phyloP scores from a whole-genome alignment of 257 asterid genomes.

The Gynochthodes officinalis region DNA sequence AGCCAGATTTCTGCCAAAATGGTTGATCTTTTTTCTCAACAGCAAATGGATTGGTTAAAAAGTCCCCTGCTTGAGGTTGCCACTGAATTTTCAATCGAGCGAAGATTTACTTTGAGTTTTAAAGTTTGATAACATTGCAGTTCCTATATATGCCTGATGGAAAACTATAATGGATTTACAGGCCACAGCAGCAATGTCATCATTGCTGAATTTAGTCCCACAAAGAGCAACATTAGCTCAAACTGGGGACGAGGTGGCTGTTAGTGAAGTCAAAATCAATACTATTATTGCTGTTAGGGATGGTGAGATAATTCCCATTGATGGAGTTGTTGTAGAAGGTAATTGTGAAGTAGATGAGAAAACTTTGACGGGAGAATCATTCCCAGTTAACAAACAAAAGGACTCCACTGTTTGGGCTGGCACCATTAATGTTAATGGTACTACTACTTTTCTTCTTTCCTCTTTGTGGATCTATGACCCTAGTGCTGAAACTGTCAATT shows the following conservation, averaged over 20 bases:
- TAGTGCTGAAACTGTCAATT: not conserved
- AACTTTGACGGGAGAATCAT: conserved; percentile 77
- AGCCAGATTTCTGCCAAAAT: too few relatives aligned
- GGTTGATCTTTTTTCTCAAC: too few relatives aligned
- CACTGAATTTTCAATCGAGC: too few relatives aligned
- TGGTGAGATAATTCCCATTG: conserved; percentile 76
- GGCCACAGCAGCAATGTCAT: conserved; percentile 72
- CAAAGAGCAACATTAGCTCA: conserved; percentile 74
- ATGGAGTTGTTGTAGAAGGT: conserved; percentile 74
- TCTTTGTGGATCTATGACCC: not conserved
- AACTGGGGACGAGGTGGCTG: conserved; percentile 64
- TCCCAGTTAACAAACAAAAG: conserved; percentile 70
- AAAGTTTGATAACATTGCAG: not conserved
- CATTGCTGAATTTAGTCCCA: conserved; percentile 69
- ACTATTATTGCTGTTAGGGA: conserved; percentile 72
- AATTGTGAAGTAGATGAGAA: conserved; percentile 85
- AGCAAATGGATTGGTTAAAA: too few relatives aligned
- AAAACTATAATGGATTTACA: conserved; percentile 11
- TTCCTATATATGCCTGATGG: not conserved
- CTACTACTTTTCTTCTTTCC: conserved; percentile 1
- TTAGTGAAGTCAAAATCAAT: conserved; percentile 57
- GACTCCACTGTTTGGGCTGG: conserved; percentile 83
- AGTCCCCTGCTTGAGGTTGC: too few relatives aligned
- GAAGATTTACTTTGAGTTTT: too few relatives aligned
- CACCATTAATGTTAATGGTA: conserved; percentile 79